Base-by-base conservation (phyloP, 2,329 filamentous ascomycete genomes). In the Calonectria leucothoes region DNA sequence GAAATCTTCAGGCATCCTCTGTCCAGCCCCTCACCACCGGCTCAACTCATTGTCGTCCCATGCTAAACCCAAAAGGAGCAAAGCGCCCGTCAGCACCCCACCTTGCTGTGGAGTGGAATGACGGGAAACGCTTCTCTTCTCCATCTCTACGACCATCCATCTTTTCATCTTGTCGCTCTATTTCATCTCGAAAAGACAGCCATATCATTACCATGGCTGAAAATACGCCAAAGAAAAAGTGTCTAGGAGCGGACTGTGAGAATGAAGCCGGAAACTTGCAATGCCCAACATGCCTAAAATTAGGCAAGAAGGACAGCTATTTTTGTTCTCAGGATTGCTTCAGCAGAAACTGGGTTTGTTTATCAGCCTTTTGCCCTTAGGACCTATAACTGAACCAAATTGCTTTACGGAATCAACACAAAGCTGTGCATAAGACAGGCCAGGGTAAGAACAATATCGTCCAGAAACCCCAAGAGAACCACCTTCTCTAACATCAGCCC, bases 271-370 rank as follows among this genome's bases (percentile, higher is more conserved):
- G 95, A 74, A 89, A 92, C 68, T 88, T 99, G 59, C 96, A 98
- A 85, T 99, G 97, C 85, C 97, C 97, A 69, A 98, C 94, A 64
- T 99, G 97, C 84, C 89, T 98, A 81, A 98, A 98, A 86, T 88
- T 96, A 55, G 94, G 94, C 69, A 93, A 93, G 80, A 92, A 96
- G 83, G 95, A 97, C 82, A 98, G 95, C 87, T 98, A 92, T 86
- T 99, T 98, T 87, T 99, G 97, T 88, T 95, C 95, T 31, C 97
- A 99, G 85, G 97, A 98, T 80, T 99, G 97, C 89, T 99, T 99
- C 88, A 98, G 98, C 90, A 93, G 93, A 85, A 99, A 95, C 88
- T 99, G 97, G 97, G 97, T 98, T 92, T 81, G 91, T 45, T 79
- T 79, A 52, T 51, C 48, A 52, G 49, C 6, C 65, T 33, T 25